Conservation (phyloP, 306 rosid genomes). For the Sindora glabra region DNA sequence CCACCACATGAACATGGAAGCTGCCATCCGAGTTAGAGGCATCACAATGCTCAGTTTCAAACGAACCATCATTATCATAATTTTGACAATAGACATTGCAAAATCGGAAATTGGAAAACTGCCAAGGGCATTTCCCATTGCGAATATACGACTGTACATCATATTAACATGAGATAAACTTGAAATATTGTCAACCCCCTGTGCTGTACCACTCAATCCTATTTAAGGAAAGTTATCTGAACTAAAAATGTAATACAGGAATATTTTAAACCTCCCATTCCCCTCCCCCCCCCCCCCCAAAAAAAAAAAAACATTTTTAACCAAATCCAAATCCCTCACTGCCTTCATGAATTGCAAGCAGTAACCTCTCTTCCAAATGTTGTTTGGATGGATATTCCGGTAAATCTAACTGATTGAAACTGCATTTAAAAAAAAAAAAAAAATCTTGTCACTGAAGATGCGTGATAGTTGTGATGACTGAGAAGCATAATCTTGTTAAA, state of each 20-base stretch:
- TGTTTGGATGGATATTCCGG: constrained; percentile 94
- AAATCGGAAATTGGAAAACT: constrained; percentile 37
- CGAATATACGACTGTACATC: constrained; percentile 74
- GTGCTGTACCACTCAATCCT: constrained; percentile 44
- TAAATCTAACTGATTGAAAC: constrained; percentile 94
- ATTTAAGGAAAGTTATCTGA: constrained; percentile 26
- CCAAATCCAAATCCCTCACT: constrained; percentile 98
- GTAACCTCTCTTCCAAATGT: constrained; percentile 82
- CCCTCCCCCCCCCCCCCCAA: too few species aligned
- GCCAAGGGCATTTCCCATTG: constrained; percentile 71
- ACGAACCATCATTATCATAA: neutral
- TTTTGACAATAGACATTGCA: neutral
- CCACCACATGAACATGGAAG: too few species aligned
- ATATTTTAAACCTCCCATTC: neutral
- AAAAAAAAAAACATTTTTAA: too few species aligned
- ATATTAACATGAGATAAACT: constrained; percentile 50
- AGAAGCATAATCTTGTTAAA: too few species aligned
- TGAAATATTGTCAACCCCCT: constrained; percentile 39
- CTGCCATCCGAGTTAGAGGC: neutral
- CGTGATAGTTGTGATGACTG: too few species aligned
- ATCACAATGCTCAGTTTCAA: neutral
- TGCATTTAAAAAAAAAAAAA: constrained; percentile 24
- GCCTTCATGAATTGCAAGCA: constrained; percentile 91
- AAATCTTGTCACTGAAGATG: too few species aligned
- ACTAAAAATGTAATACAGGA: constrained; percentile 39